Evolutionary conservation across 139 green algal genomes (phyloP), one percentile per base, ranked within the genome.

Genomic region (Chlamydomonas incerta): DNA sequence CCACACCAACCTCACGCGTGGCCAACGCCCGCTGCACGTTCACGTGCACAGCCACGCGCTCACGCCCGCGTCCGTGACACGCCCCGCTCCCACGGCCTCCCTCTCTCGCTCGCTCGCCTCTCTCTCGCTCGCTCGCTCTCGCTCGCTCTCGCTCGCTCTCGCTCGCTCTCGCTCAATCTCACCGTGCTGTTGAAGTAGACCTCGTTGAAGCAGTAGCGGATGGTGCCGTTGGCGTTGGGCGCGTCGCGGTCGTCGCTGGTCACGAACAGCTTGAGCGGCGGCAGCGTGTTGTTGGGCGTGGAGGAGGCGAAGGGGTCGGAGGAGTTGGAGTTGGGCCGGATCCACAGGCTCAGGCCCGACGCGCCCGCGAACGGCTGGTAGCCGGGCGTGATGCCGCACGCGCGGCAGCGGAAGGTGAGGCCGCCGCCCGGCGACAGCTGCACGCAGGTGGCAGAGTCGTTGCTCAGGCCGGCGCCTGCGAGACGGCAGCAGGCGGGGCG

Each of bases 311-410:
- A 76, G 29, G 74, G 81, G 66, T 82, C 74, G 21, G 50, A 58
- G 18, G 46, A 69, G 46, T 77, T 52, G 26, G 47, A 60, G 67
- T 87, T 88, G 69, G 72, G 46, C 14, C 80, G 62, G 55, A 90
- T 87, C 71, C 66, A 87, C 41, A 91, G 80, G 60, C 65, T 73
- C 14, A 91, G 34, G 17, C 24, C 68, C 37, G 29, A 71, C n/a
- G 69, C 76, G 33, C 29, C 33, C 52, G 35, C 41, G 60, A 91
- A 88, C 11, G 87, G 87, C 66, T 91, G 87, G 70, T 87, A 91
- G 33, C 87, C 87, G 11, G 83, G 41, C 60, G 26, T 11, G 60
- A 77, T 62, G 3, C 77, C 86, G 71, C 87, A 91, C 28, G 74
- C 70, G 47, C 87, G 69, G 75, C 87, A 91, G 28, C 55, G 72